These are phyloP conservation scores for Immersiporthe knoxdaviesiana DNA, from an alignment of 2,329 filamentous ascomycete genomes.

Conservation along the genomic window DNA sequence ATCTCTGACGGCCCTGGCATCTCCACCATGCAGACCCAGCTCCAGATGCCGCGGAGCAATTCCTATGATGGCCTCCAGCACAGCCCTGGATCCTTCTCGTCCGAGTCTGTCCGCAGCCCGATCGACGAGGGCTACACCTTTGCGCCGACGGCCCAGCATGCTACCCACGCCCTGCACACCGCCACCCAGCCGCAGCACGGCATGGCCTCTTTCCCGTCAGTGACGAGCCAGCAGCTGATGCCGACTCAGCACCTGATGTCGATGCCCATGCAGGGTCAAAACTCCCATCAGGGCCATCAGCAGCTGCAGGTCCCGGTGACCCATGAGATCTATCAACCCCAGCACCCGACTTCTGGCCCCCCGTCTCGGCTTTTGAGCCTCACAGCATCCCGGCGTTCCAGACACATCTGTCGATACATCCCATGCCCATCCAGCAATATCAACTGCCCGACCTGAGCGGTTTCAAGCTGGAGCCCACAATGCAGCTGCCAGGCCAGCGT, in stretches of 20 bases:
- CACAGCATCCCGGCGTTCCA: slow-evolving; percentile 7
- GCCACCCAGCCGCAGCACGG: slow-evolving; percentile 49
- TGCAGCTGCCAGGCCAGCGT: slow-evolving; percentile 5
- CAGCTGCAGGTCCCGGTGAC: slow-evolving; percentile 12
- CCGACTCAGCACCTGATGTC: slow-evolving; percentile 19
- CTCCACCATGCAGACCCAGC: slow-evolving; percentile 61
- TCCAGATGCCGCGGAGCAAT: slow-evolving; percentile 38
- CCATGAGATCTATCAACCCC: slow-evolving; percentile 22
- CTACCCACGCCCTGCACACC: slow-evolving; percentile 53
- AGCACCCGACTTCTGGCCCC: slow-evolving; percentile 19
- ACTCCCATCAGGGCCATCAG: slow-evolving; percentile 16
- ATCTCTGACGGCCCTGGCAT: slow-evolving; percentile 65
- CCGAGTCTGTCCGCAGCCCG: slow-evolving; percentile 57
- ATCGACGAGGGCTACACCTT: slow-evolving; percentile 58
- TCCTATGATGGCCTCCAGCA: slow-evolving; percentile 58
- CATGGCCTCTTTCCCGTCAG: slow-evolving; percentile 37
- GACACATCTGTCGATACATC: neutral
- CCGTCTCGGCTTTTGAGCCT: slow-evolving; percentile 7
- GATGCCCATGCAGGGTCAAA: slow-evolving; percentile 14
- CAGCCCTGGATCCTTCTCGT: slow-evolving; percentile 62
- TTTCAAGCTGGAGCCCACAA: neutral
- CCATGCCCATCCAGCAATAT: slow-evolving; percentile 13
- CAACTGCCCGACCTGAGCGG: slow-evolving; percentile 7
- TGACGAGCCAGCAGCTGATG: slow-evolving; percentile 20
- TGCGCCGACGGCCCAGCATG: slow-evolving; percentile 53